Base-by-base conservation (phyloP, 1,284 basidiomycete genomes). In the Ceratobasidium papillatum region DNA sequence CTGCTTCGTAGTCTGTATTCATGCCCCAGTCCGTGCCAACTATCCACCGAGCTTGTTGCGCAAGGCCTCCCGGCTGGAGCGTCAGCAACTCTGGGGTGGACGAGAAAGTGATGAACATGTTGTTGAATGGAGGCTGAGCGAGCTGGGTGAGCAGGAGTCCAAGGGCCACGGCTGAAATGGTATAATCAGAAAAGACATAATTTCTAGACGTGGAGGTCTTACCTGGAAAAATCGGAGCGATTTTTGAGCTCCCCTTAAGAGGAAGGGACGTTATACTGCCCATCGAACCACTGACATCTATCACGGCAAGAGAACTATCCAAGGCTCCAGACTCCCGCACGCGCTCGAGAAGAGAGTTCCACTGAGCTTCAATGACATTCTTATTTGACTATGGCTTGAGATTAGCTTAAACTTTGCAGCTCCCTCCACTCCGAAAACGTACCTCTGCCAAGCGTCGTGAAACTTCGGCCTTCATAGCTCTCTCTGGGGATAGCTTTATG, bases 271-370 rank as follows among this genome's bases (percentile, higher is more conserved):
- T 0, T 4, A 80, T 61, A 3, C 36, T 51, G 0, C 89, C 89
- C 91, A 92, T 92, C 0, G 89, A 91, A 0, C 89, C 91, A 0
- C 89, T 91, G 11, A 92, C 90, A 78, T 93, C 91, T 78, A 90
- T 91, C 11, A 92, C 79, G 0, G 91, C 91, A 19, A 93, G 80
- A 5, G 86, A 84, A 76, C 88, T 91, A 0, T 89, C 85, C 45
- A 93, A 78, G 9, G 81, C 80, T 0, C 90, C 89, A 0, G 86
- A 83, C 47, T 87, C 87, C 14, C 83, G 82, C 7, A 92, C 81
- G 5, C 84, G 84, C 14, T 83, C 80, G 19, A 92, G 81, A 38
- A 92, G 82, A 0, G 87, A 82, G 69, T 85, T 84, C 91, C 91
- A 93, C 79, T 92, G 91, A 0, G 84, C 85, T 75, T 91, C 86